These are phyloP conservation scores for Penicillium sp. DNA, from an alignment of 2,329 filamentous ascomycete genomes.

Conservation along the genomic window DNA sequence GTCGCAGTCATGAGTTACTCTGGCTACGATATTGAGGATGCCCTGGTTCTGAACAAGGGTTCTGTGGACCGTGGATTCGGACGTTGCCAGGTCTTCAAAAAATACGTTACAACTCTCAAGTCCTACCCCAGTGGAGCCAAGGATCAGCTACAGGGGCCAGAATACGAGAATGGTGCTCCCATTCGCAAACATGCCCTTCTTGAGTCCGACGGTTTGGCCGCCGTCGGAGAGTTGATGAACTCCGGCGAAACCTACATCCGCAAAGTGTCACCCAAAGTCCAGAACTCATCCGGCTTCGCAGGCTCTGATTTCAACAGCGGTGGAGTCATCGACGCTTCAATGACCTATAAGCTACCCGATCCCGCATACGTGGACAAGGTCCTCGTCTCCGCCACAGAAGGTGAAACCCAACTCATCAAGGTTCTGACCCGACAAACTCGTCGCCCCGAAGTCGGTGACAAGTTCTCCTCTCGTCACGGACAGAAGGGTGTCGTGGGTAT, in stretches of 20 bases:
- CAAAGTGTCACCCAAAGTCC: slow-evolving; percentile 82
- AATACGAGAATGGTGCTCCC: slow-evolving; percentile 62
- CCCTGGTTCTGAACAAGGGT: slow-evolving; percentile 92
- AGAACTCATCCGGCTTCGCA: slow-evolving; percentile 67
- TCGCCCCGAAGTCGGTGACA: slow-evolving; percentile 92
- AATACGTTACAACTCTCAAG: slow-evolving; percentile 83
- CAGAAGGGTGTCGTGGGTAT: slow-evolving; percentile 98
- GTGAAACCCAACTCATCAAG: slow-evolving; percentile 84
- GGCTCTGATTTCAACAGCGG: slow-evolving; percentile 58
- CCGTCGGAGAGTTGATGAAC: slow-evolving; percentile 78
- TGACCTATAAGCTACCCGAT: slow-evolving; percentile 79
- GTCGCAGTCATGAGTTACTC: slow-evolving; percentile 99
- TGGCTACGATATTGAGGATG: slow-evolving; percentile 99
- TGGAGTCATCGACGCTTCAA: slow-evolving; percentile 39
- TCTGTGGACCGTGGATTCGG: slow-evolving; percentile 94
- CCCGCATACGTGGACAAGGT: slow-evolving; percentile 94
- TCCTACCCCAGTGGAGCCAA: slow-evolving; percentile 80
- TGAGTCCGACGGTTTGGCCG: slow-evolving; percentile 83
- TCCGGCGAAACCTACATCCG: slow-evolving; percentile 85
- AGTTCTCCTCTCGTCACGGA: slow-evolving; percentile 97
- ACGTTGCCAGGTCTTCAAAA: slow-evolving; percentile 96
- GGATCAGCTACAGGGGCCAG: slow-evolving; percentile 63
- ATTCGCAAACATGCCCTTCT: slow-evolving; percentile 72
- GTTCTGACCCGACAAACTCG: slow-evolving; percentile 95
- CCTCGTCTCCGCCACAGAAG: slow-evolving; percentile 86